phyloP scores from a whole-genome alignment of 352 stramenopile species.

The Phytophthora europaea region DNA sequence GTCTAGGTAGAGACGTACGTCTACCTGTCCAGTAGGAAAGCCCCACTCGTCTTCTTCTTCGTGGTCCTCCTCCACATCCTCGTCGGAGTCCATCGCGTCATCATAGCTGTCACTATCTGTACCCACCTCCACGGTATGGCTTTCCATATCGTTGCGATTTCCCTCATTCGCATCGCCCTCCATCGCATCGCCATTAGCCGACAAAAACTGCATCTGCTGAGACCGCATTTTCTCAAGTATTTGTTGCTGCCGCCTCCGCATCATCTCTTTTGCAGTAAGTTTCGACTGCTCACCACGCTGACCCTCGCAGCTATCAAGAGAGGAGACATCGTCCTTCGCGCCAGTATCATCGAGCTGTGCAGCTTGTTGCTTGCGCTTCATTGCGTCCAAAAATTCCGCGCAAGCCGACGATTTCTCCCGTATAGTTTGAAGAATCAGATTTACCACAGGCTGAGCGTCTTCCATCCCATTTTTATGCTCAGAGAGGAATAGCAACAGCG shows the following conservation, averaged over 20 bases:
- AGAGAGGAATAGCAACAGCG: slow-evolving; percentile 31
- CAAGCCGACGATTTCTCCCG: slow-evolving; percentile 40
- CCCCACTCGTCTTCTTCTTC: slow-evolving; percentile 84
- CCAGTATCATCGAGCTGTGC: not conserved
- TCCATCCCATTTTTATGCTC: slow-evolving; percentile 33
- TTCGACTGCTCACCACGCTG: slow-evolving; percentile 29
- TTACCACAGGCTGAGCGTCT: slow-evolving; percentile 33
- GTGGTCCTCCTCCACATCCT: slow-evolving; percentile 60
- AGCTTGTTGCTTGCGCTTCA: slow-evolving; percentile 25
- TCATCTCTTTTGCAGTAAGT: slow-evolving; percentile 64
- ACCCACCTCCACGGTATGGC: slow-evolving; percentile 5
- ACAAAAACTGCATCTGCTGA: slow-evolving; percentile 81
- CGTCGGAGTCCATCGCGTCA: slow-evolving; percentile 46
- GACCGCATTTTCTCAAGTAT: slow-evolving; percentile 80
- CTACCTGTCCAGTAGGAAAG: slow-evolving; percentile 78
- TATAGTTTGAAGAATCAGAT: slow-evolving; percentile 34
- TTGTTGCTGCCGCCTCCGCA: slow-evolving; percentile 67
- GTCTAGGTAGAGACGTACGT: slow-evolving; percentile 73
- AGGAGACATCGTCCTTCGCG: slow-evolving; percentile 5
- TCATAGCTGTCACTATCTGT: slow-evolving; percentile 35
- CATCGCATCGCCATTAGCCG: slow-evolving; percentile 45
- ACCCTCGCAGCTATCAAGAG: slow-evolving; percentile 4
- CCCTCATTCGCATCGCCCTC: slow-evolving; percentile 20
- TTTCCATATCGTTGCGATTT: slow-evolving; percentile 13
- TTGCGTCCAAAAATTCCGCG: slow-evolving; percentile 27